Conservation (phyloP, 805 yeast genomes). For the Naumovozyma dairenensis region DNA sequence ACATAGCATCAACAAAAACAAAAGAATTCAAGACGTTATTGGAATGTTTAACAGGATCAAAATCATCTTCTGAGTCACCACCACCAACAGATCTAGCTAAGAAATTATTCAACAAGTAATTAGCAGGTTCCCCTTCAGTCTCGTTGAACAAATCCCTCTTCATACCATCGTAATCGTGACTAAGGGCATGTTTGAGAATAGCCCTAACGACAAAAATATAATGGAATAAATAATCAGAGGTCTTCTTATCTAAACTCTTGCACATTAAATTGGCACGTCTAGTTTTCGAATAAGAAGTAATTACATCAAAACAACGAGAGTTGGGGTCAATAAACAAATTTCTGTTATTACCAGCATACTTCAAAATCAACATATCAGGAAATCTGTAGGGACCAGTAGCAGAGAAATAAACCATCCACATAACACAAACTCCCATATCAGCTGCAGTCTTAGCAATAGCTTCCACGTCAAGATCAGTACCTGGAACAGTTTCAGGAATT, state of each 20-base stretch:
- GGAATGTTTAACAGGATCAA: not conserved
- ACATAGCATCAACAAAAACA: not conserved
- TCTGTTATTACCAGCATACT: conserved; percentile 4
- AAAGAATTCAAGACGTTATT: not conserved
- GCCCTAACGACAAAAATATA: not conserved
- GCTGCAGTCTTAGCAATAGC: not conserved
- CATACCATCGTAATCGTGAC: not conserved
- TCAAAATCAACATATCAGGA: conserved; percentile 3
- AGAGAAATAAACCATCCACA: conserved; percentile 6
- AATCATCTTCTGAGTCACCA: not conserved
- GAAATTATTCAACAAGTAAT: not conserved
- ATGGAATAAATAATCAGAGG: not conserved
- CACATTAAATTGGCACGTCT: not conserved
- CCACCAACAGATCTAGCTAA: not conserved
- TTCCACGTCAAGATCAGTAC: not conserved
- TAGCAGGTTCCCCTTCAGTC: not conserved
- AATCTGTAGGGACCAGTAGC: conserved; percentile 2
- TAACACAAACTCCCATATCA: conserved; percentile 2
- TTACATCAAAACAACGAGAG: not conserved
- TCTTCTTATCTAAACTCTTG: not conserved
- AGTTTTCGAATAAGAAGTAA: not conserved
- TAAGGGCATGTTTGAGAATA: not conserved
- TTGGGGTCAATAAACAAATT: conserved; percentile 2
- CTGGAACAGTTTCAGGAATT: not conserved
- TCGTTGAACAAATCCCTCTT: not conserved